Conservation (phyloP, 2,329 filamentous ascomycete species). For the Pseudogymnoascus sp. region DNA sequence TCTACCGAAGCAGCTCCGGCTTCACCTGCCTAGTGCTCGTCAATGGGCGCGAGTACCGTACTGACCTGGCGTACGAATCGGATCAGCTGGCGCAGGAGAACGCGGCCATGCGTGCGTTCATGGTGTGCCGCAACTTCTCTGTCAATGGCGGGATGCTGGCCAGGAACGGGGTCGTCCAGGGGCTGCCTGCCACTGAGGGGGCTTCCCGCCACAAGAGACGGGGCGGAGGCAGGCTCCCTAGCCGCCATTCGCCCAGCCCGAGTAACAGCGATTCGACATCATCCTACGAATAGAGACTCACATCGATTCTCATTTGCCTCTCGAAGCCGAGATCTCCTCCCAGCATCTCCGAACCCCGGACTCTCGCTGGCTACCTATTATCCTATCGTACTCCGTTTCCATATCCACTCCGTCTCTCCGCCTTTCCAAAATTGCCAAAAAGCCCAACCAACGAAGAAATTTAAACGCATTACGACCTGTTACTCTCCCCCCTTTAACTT, state of each 20-base stretch:
- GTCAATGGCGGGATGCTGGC: constrained; percentile 89
- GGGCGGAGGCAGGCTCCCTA: constrained; percentile 21
- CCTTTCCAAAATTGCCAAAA: constrained; percentile 9
- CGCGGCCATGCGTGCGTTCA: constrained; percentile 90
- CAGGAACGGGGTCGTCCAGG: constrained; percentile 61
- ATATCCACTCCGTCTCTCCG: too few species aligned
- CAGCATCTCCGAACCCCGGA: constrained; percentile 13
- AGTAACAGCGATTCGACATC: constrained; percentile 30
- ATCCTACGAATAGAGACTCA: constrained; percentile 19
- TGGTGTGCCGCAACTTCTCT: constrained; percentile 96
- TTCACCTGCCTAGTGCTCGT: constrained; percentile 88
- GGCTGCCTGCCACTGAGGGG: constrained; percentile 44
- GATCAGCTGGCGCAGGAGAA: constrained; percentile 83
- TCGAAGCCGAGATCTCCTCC: constrained; percentile 15
- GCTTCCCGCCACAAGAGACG: constrained; percentile 25
- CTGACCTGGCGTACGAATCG: constrained; percentile 75
- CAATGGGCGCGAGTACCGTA: constrained; percentile 94
- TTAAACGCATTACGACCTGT: constrained; percentile 16
- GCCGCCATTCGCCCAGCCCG: constrained; percentile 27
- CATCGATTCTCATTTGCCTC: constrained; percentile 1
- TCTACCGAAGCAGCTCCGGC: constrained; percentile 64
- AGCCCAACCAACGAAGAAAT: constrained; percentile 1
- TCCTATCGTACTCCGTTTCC: constrained; percentile 12
- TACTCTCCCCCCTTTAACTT: neutral
- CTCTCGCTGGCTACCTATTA: constrained; percentile 12